phyloP scores from a whole-genome alignment of 2,329 filamentous ascomycete species.

The Balansia obtecta region DNA sequence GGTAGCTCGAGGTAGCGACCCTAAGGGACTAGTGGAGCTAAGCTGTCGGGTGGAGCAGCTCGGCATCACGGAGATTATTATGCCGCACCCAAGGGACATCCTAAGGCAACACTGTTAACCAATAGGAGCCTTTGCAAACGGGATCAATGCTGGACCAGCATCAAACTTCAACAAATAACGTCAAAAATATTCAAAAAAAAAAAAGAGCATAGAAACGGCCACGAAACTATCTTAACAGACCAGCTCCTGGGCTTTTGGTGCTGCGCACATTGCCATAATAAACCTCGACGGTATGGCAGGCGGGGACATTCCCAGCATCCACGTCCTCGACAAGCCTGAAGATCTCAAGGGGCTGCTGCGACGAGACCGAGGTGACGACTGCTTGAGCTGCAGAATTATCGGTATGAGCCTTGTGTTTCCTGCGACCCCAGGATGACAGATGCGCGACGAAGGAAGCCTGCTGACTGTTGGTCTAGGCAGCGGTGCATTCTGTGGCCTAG shows the following conservation, averaged over 20 bases:
- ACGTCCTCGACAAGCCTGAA: conserved; percentile 46
- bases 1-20: too few relatives aligned
- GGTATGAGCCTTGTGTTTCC: conserved; percentile 35
- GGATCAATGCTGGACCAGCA: too few relatives aligned
- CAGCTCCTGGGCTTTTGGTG: neutral
- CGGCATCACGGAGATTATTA: too few relatives aligned
- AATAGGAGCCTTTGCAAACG: too few relatives aligned
- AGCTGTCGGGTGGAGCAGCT: too few relatives aligned
- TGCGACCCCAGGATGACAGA: neutral
- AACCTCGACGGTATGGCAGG: conserved; percentile 15
- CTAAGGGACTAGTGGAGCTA: too few relatives aligned
- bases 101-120: too few relatives aligned
- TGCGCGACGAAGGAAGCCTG: too few relatives aligned
- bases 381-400: conserved; percentile 56
- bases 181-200: too few relatives aligned
- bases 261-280: neutral
- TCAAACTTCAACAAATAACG: too few relatives aligned
- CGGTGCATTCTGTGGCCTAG: conserved; percentile 62
- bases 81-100: too few relatives aligned
- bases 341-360: conserved; percentile 46
- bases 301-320: conserved; percentile 35
- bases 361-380: conserved; percentile 50
- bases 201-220: too few relatives aligned
- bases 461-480: conserved; percentile 40
- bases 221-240: neutral